A percentile compares a stretch with the other conserved stretches of the same genome.
These are phyloP conservation scores for Astrephomene gubernaculifera DNA, from an alignment of 139 green algal genomes.

Conservation along the genomic window DNA sequence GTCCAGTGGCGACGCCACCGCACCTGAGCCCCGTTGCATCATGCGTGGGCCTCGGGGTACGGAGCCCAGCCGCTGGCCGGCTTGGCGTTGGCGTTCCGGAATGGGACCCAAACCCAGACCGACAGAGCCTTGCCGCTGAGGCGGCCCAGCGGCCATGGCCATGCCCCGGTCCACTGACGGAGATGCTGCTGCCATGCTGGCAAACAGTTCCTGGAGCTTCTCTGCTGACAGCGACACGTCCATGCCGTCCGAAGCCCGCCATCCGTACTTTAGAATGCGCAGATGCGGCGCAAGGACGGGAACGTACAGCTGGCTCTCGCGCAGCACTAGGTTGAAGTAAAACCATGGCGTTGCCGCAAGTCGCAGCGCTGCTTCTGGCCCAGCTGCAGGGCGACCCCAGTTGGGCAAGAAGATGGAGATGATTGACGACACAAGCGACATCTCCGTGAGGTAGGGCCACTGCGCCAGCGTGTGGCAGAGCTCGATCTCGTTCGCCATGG, in stretches of 20 bases:
- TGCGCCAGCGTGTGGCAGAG: constrained; percentile 69
- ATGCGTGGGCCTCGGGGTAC: no score
- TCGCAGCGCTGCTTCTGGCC: constrained; percentile 48
- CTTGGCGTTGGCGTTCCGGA: not conserved
- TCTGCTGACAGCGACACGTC: constrained; percentile 13
- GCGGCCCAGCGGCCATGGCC: no score
- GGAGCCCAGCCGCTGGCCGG: no score
- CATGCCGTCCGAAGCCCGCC: not conserved
- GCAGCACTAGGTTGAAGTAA: constrained; percentile 84
- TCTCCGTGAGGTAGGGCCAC: constrained; percentile 86
- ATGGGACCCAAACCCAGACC: no score
- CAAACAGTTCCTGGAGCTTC: constrained; percentile 43
- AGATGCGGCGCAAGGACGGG: constrained; percentile 55
- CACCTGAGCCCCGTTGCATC: no score
- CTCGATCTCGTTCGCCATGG: constrained; percentile 65
- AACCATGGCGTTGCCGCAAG: constrained; percentile 70
- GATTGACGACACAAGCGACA: constrained; percentile 73
- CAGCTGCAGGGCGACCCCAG: constrained; percentile 48
- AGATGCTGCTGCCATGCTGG: not conserved
- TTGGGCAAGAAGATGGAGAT: constrained; percentile 72
- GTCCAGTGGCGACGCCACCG: not conserved
- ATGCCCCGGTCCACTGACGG: not conserved
- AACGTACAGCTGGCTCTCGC: constrained; percentile 70
- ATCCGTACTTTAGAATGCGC: not conserved
- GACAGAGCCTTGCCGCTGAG: no score